A percentile compares a stretch with the other conserved stretches of the same genome.
phyloP scores from a whole-genome alignment of 345 rosid species.

The Tarenaya hassleriana region DNA sequence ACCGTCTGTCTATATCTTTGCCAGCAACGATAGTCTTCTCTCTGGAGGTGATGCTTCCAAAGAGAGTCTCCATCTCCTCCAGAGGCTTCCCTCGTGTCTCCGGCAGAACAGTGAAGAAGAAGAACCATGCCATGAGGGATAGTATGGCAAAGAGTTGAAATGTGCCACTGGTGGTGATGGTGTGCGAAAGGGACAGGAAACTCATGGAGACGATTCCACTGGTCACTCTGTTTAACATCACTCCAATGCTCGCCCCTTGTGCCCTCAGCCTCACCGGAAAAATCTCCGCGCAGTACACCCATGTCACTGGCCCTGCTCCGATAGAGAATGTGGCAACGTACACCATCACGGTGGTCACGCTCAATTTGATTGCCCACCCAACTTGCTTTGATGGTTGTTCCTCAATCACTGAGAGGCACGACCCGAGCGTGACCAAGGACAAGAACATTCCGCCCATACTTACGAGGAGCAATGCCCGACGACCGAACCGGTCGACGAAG shows the following conservation, averaged over 20 bases:
- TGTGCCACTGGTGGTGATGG: slow-evolving; percentile 51
- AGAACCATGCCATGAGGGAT: slow-evolving; percentile 40
- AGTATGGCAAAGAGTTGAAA: slow-evolving; percentile 42
- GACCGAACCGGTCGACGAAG: slow-evolving; percentile 49
- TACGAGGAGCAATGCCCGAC: slow-evolving; percentile 57
- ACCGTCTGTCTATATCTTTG: no score
- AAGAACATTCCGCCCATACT: slow-evolving; percentile 52
- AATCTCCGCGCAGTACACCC: slow-evolving; percentile 60
- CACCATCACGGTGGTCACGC: slow-evolving; percentile 42
- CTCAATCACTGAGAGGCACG: slow-evolving; percentile 28
- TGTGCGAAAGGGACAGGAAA: slow-evolving; percentile 44
- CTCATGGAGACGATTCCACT: slow-evolving; percentile 62
- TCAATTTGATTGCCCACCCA: slow-evolving; percentile 30
- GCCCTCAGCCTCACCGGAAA: slow-evolving; percentile 61
- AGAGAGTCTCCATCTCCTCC: slow-evolving; percentile 55
- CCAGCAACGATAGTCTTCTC: no score
- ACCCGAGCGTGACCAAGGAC: slow-evolving; percentile 34
- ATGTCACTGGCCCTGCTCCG: slow-evolving; percentile 59
- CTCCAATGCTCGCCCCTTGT: slow-evolving; percentile 60
- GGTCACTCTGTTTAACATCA: slow-evolving; percentile 47
- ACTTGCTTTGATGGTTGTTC: no score
- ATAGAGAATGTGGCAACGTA: slow-evolving; percentile 62
- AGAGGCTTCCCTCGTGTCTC: slow-evolving; percentile 67
- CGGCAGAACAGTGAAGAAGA: slow-evolving; percentile 45
- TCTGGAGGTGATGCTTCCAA: slow-evolving; percentile 20